phyloP scores from a whole-genome alignment of 306 rosid species.

The Lupinus albus region DNA sequence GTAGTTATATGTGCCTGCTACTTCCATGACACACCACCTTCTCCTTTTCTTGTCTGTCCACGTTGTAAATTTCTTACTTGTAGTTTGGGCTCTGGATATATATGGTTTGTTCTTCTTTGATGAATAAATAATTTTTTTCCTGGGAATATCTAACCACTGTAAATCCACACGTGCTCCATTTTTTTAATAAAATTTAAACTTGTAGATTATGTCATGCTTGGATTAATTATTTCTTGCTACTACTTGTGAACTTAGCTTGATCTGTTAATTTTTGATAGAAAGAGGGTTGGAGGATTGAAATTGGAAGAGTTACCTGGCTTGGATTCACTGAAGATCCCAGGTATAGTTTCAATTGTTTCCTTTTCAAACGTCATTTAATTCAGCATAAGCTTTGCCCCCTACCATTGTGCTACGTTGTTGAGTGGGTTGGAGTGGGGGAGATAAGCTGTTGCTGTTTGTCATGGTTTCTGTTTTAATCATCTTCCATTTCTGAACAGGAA shows the following conservation, averaged over 20 bases:
- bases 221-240: slow-evolving; percentile 15
- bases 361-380: slow-evolving; percentile 10
- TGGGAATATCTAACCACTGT: not conserved
- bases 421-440: not conserved
- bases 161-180: too few relatives aligned
- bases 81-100: slow-evolving; percentile 30
- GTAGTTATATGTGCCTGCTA: slow-evolving; percentile 1
- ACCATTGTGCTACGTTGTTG: not conserved
- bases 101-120: slow-evolving; percentile 3
- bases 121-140: slow-evolving; percentile 23
- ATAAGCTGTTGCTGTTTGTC: slow-evolving; percentile 4
- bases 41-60: slow-evolving; percentile 32
- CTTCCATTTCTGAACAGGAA: slow-evolving; percentile 64
- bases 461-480: slow-evolving; percentile 17
- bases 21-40: slow-evolving; percentile 11
- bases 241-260: slow-evolving; percentile 20
- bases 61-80: slow-evolving; percentile 33
- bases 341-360: slow-evolving; percentile 46
- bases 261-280: slow-evolving; percentile 57
- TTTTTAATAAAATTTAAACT: not conserved
- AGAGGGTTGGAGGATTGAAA: slow-evolving; percentile 91
- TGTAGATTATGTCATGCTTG: slow-evolving; percentile 4
- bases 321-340: slow-evolving; percentile 89
- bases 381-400: slow-evolving; percentile 12
- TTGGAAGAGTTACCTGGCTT: slow-evolving; percentile 87